Conservation (phyloP, 164 flowering plant genomes). For the Cinnamomum chago region DNA sequence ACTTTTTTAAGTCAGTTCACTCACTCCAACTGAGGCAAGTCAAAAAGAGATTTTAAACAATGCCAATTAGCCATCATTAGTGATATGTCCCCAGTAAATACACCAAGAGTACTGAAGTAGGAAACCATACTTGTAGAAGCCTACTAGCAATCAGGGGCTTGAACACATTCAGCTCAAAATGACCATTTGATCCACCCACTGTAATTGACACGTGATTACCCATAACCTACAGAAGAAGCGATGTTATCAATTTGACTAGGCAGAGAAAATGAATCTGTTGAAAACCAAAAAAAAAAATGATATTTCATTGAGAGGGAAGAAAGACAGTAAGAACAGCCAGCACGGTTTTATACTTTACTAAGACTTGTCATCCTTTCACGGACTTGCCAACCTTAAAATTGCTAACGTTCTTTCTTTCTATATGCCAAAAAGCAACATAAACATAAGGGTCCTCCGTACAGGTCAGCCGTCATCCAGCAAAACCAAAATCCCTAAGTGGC, state of each 20-base stretch:
- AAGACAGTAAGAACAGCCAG: background rate
- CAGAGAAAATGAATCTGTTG: background rate
- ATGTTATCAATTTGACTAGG: background rate
- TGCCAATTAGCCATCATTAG: background rate
- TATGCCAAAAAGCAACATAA: background rate
- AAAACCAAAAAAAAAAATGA: background rate
- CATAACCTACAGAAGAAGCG: conserved; percentile 58
- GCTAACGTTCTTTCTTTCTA: background rate
- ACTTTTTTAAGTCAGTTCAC: no score
- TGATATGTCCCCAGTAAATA: background rate
- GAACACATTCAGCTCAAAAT: conserved; percentile 94
- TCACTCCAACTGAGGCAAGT: no score
- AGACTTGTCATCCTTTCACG: no score
- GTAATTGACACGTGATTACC: conserved; percentile 95
- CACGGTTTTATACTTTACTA: background rate
- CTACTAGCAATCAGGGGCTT: conserved; percentile 93
- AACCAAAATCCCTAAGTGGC: background rate
- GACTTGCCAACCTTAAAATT: background rate
- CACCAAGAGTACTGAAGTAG: background rate
- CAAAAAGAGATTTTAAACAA: no score
- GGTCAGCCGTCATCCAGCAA: background rate
- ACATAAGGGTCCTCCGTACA: background rate
- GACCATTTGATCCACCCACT: conserved; percentile 95
- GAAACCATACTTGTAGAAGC: conserved; percentile 65
- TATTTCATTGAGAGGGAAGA: background rate